Evolutionary conservation across 1,284 basidiomycete species (phyloP), one percentile per base, ranked within the genome.

Genomic region (Cystobasidiaceae sp.): DNA sequence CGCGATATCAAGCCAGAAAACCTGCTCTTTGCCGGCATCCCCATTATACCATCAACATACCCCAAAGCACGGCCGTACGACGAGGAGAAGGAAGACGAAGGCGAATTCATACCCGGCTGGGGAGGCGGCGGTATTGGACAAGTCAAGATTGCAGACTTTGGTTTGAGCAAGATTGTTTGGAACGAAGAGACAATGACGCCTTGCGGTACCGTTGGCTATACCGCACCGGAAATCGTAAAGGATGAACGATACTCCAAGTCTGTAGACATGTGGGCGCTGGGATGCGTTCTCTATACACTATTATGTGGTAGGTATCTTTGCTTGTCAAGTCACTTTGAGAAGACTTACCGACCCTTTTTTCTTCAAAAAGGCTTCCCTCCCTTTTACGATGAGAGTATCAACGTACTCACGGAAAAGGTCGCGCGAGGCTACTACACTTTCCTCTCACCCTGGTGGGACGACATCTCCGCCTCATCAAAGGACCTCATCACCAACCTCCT

Each of bases 211-310:
- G 94, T 98, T 28, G 96, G 96, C 4, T 99, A 99, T 79, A 98
- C 96, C 2, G 96, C 96, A 3, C 96, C 96, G 2, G 96, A 99
- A 79, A 99, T 99, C 70, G 96, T 99, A 74, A 97, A 97, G 80
- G 96, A 98, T 76, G 93, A 99, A 80, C 84, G 94, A 27, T 99
- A 99, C 77, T 91, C 88, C 76, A 97, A 97, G 80, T 91, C 88
- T 73, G 96, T 98, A 62, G 96, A 99, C 77, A 98, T 98, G 96
- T 99, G 96, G 96, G 96, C 96, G 2, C 80, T 98, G 41, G 96
- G 96, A 30, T 99, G 96, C 77, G 96, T 99, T 23, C 82, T 99
- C 4, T 99, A 99, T 79, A 99, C 96, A 1, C 81, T 98, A 2
- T 84, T 99, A n/a, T 98, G 96, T 74, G 96, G 94, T 57, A 97